phyloP scores from a whole-genome alignment of 305 asterid genomes.

The Coffea humblotiana region DNA sequence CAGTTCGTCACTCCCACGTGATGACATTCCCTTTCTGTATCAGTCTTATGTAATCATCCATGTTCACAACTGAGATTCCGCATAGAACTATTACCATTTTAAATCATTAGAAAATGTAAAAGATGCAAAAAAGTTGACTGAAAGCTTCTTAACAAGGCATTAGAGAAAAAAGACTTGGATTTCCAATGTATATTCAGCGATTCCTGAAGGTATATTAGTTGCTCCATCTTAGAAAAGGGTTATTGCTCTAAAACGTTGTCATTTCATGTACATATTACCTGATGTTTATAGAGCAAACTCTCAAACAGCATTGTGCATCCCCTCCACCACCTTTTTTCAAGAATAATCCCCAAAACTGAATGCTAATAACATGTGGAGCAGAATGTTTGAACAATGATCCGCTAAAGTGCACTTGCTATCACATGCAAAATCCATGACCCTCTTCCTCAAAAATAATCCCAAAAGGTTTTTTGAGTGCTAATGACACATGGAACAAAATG shows the following conservation, averaged over 20 bases:
- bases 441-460: neutral
- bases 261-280: neutral
- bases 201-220: neutral
- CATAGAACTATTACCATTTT: neutral
- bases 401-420: neutral
- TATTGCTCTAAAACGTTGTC: neutral
- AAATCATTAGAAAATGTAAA: neutral
- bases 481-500: neutral
- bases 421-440: neutral
- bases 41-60: no score
- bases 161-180: neutral
- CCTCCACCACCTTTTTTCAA: neutral
- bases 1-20: slow-evolving; percentile 4
- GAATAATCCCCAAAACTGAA: neutral
- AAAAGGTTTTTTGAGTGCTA: neutral
- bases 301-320: neutral
- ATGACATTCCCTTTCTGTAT: neutral
- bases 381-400: neutral
- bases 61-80: neutral
- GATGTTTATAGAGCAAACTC: neutral
- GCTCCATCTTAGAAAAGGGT: neutral
- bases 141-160: neutral
- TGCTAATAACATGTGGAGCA: neutral
- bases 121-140: neutral
- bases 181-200: neutral